Base-by-base conservation (phyloP, 768 basidiomycete genomes). In the Leccinellum albellum region DNA sequence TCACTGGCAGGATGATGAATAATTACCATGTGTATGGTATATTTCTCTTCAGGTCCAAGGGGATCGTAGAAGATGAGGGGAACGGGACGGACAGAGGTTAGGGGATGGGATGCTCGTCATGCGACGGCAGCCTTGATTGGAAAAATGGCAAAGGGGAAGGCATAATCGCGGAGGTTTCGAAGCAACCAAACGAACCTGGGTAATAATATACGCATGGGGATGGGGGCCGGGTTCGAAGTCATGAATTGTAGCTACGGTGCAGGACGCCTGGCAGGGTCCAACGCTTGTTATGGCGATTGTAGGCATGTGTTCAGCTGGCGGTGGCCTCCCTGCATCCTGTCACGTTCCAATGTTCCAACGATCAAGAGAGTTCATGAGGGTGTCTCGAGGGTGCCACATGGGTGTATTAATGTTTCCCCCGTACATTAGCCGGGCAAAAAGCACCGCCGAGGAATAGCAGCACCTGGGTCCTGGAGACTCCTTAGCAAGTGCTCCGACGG, bases 401-500 rank as follows among this genome's bases (percentile, higher is more conserved):
- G 54, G 21, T 28, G 31, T 55, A 15, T 21, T 33, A 32, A n/a
- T 3, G 21, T 20, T 54, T 6, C 29, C 24, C 37, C 32, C 23
- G 47, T 20, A 35, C 26, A 24, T 29, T 46, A 61, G n/a, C 52
- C 52, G 59, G 46, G 14, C n/a, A 13, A 48, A 28, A 54, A 31
- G 17, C 24, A 6, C 35, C 45, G 31, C 17, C 31, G 50, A 47
- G 14, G 21, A 31, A 51, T 26, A 24, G 21, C 17, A 37, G 37
- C 37, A 37, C 17, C 37, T 37, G 17, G 37, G 37, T n/a, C 35
- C 37, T 37, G 17, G 37, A 37, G 37, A 37, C 17, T 37, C 37
- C 37, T 37, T n/a, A 37, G 37, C 37, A 37, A 26, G 20, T 28
- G n/a, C 13, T 50, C 57, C 59, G 58, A 46, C 52, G 29, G 48